Base-by-base conservation (phyloP, 495 filamentous ascomycete species). In the Aspergillus mulundensis region DNA sequence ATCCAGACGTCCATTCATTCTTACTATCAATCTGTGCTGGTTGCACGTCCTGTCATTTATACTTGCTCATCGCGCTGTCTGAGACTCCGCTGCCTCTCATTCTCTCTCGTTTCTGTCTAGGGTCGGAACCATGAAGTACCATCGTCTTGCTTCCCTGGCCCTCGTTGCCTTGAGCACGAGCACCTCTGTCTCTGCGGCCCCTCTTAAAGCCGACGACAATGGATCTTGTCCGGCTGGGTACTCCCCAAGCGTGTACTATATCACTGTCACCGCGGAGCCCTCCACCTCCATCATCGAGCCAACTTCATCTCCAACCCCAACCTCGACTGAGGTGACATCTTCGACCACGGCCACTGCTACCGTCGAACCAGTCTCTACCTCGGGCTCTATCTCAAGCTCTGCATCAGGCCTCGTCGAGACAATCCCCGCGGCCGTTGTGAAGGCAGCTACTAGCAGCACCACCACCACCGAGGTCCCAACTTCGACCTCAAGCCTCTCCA, bases 1-100 rank as follows among this genome's bases (percentile, higher is more conserved):
- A 65, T 68, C 62, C 64, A 66, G 65, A 60, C 68, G 65, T 71
- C 66, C 71, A 60, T 71, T 72, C 68, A 40, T 64, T 74, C 14
- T 36, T 16, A 16, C 7, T 30, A 46, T 36, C 47, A 38, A 30
- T 19, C 23, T 55, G 63, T 61, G 59, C 60, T 52, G 12, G 42
- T 59, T 57, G 61, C 61, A 63, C 64, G 59, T 66, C 50, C 58
- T n/a, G 47, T 71, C 62, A 14, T 65, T 66, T 32, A 40, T n/a
- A 38, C 12, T 10, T 40, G 16, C 12, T 25, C 20, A 18, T 36
- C 19, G 21, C 47, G 53, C 34, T 58, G 23, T 57, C 54, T 14
- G 52, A 53, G 53, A 56, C 41, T 38, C 39, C 36, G 12, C 49
- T 41, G 24, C 19, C 42, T 44, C 44, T 59, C 50, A 46, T 47